Percentiles rank a stretch among this genome's conserved stretches.
Conservation (phyloP, 768 basidiomycete species). For the Lanmaoa rubissima region DNA sequence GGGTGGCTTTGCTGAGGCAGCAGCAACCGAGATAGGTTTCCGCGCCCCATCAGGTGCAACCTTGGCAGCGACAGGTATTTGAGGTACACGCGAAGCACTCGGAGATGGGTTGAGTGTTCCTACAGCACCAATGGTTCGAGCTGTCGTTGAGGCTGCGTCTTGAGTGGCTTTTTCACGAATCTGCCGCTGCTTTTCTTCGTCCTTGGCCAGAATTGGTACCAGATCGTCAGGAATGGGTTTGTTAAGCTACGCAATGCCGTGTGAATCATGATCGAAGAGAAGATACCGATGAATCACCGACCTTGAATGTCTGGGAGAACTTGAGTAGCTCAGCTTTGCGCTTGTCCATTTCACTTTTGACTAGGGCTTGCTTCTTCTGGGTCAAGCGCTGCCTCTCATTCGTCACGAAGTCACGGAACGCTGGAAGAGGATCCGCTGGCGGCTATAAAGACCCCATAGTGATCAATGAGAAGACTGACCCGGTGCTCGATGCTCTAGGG, state of each 20-base stretch:
- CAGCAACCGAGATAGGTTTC: conserved; percentile 27
- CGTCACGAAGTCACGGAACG: conserved; percentile 91
- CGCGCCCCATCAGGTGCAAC: conserved; percentile 27
- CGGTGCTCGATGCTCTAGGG: not conserved
- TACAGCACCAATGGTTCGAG: conserved; percentile 66
- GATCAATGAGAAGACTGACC: conserved; percentile 7
- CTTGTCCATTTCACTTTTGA: conserved; percentile 93
- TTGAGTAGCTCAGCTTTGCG: conserved; percentile 89
- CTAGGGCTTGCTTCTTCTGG: conserved; percentile 85
- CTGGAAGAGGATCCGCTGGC: conserved; percentile 72
- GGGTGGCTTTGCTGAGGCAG: conserved; percentile 28
- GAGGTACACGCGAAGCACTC: conserved; percentile 44
- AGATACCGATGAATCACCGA: conserved; percentile 32
- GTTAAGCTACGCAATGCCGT: conserved; percentile 58
- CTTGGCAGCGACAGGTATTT: conserved; percentile 31
- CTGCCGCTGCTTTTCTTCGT: conserved; percentile 82
- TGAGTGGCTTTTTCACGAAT: conserved; percentile 75
- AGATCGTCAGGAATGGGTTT: conserved; percentile 95
- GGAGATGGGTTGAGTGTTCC: conserved; percentile 41
- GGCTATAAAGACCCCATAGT: conserved; percentile 40
- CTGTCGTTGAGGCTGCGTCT: conserved; percentile 64
- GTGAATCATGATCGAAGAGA: not conserved
- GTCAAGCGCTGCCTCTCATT: conserved; percentile 87
- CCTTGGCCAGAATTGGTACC: conserved; percentile 89
- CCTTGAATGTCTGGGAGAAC: conserved; percentile 95